Base-by-base conservation (phyloP, 2,329 filamentous ascomycete genomes). In the Xylaria multiplex region DNA sequence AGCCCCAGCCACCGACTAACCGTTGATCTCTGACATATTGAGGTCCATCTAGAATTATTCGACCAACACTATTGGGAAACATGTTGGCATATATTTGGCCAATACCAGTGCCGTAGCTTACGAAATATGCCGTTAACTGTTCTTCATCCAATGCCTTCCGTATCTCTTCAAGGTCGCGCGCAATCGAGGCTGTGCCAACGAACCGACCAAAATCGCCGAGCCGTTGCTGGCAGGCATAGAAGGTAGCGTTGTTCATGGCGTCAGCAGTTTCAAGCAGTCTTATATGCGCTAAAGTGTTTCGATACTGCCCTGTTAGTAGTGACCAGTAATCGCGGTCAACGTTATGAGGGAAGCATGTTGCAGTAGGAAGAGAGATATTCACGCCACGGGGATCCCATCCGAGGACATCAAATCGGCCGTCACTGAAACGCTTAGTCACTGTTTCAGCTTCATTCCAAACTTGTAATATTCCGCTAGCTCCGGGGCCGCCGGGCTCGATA, bases 331-430 rank as follows among this genome's bases (percentile, higher is more conserved):
- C 82, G 1, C 83, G 78, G 69, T 82, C 77, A 8, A 79, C 80
- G 48, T 83, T 76, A 60, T 80, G 75, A 5, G 83, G 80, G 56
- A 81, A 85, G 74, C 84, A 86, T 1, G 81, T 73, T 1, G 82
- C 71, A 4, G 79, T 72, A 0, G 84, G 84, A 6, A 79, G 79
- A 1, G 83, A 81, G 0, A 76, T 72, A 69, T 85, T 85, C 59
- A 86, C 82, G 1, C 84, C 84, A 3, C 84, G 80, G n/a, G 84
- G 84, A 58, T 86, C 84, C 80, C 82, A 86, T n/a, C 83, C 83
- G 14, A 86, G 72, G 5, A 85, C 80, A 65, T 85, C 83, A 24
- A 80, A 83, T 22, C 75, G 72, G 24, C 79, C 77, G 35, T 79
- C 78, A 63, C 81, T 83, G 13, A 85, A 72, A 2, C 81, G 79